Evolutionary conservation across 306 rosid species (phyloP).

Genomic region (Glycine tomentella): DNA sequence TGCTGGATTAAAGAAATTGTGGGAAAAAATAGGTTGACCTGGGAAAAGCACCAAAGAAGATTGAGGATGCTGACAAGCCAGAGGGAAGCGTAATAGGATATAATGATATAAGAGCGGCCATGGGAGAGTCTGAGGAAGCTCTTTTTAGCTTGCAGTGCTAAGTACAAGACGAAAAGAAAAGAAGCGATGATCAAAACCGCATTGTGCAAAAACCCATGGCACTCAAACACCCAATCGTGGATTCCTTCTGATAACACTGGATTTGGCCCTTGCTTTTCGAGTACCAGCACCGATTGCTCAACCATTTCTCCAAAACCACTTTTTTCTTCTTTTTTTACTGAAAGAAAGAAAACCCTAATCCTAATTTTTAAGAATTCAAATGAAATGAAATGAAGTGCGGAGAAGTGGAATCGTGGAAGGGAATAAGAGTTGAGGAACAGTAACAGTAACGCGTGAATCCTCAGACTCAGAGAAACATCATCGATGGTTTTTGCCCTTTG

Average conservation of each 20-base stretch:
- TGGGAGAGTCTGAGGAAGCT: slow-evolving; percentile 49
- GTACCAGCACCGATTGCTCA: slow-evolving; percentile 51
- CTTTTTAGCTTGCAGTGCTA: slow-evolving; percentile 52
- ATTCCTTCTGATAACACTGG: slow-evolving; percentile 48
- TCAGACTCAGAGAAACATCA: no score
- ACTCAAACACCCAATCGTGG: slow-evolving; percentile 59
- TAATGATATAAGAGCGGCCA: slow-evolving; percentile 56
- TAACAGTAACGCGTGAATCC: no score
- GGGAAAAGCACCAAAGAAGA: slow-evolving; percentile 79
- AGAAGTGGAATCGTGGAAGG: no score
- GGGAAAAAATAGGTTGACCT: slow-evolving; percentile 53
- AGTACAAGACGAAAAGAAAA: slow-evolving; percentile 50
- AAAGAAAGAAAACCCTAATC: slow-evolving; percentile 52
- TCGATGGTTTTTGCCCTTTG: no score
- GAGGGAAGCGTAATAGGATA: slow-evolving; percentile 51
- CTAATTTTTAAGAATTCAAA: slow-evolving; percentile 23
- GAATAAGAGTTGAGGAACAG: no score
- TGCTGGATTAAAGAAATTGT: not conserved
- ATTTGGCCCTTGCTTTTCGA: slow-evolving; percentile 45
- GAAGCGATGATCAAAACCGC: slow-evolving; percentile 46
- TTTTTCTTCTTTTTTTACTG: not conserved
- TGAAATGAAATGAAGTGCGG: no score
- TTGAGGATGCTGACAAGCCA: slow-evolving; percentile 61
- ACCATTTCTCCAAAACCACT: slow-evolving; percentile 41
- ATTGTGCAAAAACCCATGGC: slow-evolving; percentile 66